Evolutionary conservation across 192 early-diverging fungal species (phyloP), one percentile per base, ranked within the genome.

Genomic region (Entomortierella lignicola): DNA sequence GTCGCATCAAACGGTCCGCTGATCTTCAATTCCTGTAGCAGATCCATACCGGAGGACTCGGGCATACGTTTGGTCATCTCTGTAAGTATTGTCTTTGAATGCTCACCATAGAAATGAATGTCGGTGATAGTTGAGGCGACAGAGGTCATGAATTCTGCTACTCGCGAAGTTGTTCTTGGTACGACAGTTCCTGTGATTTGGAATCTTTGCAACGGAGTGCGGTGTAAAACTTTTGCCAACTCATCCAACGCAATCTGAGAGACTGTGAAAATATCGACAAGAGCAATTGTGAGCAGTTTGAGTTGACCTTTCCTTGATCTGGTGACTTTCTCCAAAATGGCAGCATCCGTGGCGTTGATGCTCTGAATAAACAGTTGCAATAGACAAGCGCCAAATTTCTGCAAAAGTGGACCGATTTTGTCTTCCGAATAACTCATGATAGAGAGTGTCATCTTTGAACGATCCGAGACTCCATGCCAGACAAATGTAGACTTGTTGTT

Each of bases 321-420:
- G 2, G 58, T 66, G 12, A 75, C 72, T 56, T 67, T 66, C 26
- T 75, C 72, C 1, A 75, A 54, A 31, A 75, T 75, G 5, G 56
- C 32, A 30, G 72, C 25, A 41, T 75, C 72, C 56, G 66, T 58
- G 25, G 10, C n/a, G 32, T 54, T 66, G 27, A 75, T 59, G 21
- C 62, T 44, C 20, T 75, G 54, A 18, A 75, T 61, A 31, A 54
- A 65, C 18, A 75, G 48, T 21, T 60, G 57, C 10, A 51, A 53
- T 29, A 75, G 54, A 63, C 72, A 66, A 2, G 72, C 39, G 4
- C 57, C 64, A 63, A 66, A 75, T 37, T 68, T 75, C 48, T 75
- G 72, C 11, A 75, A 32, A n/a, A 75, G 31, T 4, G 72, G 42
- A 7, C 72, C 72, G 21, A 75, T 75, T 32, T 61, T 75, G 72